Evolutionary conservation across 768 basidiomycete species (phyloP), one percentile per base, ranked within the genome.

Genomic region (Trametes cinnabarina): DNA sequence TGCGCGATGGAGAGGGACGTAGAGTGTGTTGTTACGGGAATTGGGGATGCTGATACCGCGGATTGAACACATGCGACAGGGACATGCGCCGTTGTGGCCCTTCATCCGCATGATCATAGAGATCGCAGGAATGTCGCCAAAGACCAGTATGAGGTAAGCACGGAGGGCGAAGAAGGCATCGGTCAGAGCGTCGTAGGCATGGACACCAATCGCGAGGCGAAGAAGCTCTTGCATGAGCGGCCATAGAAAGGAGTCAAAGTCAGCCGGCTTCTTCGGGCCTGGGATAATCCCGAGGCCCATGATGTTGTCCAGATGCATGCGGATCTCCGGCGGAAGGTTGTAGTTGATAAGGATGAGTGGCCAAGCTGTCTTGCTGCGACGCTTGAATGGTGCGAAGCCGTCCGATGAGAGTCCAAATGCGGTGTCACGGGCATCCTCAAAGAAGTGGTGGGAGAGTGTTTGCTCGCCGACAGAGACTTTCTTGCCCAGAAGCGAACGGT

Each of bases 281-380:
- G 79, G 80, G 46, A 82, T 77, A 44, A 79, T 66, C 12, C 77
- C 76, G 9, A 79, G 40, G 26, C 68, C 70, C 3, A 82, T 46
- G 4, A 79, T 64, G 37, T 79, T 51, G 5, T 70, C 51, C 11
- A 72, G 49, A 23, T 72, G 74, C 30, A 72, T 75, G 2, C 72
- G 68, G 4, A 73, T 60, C 4, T 75, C 70, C 0, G 79, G 79
- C 2, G 72, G 73, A 0, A 81, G 64, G 49, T 81, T 80, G 64
- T 73, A 74, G 56, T 77, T 76, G 55, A 75, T 66, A 0, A 76
- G 17, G n/a, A 81, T 60, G 11, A 81, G 58, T 3, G 77, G 79
- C 66, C 75, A 80, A 4, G 66, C 71, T 0, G 75, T 74, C 0
- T 65, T 53, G 7, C 67, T 68, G 0, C 69, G 64, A 1, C 65